Evolutionary conservation across 306 rosid species (phyloP).

Genomic region (Delonix regia): DNA sequence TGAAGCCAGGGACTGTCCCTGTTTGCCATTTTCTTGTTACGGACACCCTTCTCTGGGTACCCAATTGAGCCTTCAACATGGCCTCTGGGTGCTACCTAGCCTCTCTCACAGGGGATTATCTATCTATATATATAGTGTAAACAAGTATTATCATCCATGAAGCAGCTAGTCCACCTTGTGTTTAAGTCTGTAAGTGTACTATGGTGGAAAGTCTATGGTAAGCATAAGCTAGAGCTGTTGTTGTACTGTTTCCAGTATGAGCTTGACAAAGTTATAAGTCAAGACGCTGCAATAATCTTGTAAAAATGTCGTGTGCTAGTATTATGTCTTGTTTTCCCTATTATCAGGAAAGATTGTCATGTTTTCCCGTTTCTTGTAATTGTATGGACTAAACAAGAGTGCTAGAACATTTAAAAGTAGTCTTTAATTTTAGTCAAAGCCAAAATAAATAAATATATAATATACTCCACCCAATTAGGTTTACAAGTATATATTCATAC

Average conservation of each 20-base stretch:
- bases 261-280: not conserved
- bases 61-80: not conserved
- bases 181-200: not conserved
- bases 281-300: not conserved
- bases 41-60: slow-evolving; percentile 43
- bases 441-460: no score
- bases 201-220: not conserved
- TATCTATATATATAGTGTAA: no score
- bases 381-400: not conserved
- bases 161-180: not conserved
- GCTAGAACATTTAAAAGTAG: no score
- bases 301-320: not conserved
- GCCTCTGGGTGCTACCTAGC: no score
- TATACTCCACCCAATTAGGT: no score
- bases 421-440: no score
- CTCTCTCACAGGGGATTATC: no score
- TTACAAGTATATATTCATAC: no score
- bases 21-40: slow-evolving; percentile 43
- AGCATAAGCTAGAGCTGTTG: not conserved
- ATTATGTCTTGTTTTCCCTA: no score
- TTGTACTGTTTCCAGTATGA: not conserved
- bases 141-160: not conserved
- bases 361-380: not conserved
- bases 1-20: slow-evolving; percentile 49
- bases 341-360: not conserved